phyloP scores from a whole-genome alignment of 768 basidiomycete genomes.

The Russula griseocarnosa region DNA sequence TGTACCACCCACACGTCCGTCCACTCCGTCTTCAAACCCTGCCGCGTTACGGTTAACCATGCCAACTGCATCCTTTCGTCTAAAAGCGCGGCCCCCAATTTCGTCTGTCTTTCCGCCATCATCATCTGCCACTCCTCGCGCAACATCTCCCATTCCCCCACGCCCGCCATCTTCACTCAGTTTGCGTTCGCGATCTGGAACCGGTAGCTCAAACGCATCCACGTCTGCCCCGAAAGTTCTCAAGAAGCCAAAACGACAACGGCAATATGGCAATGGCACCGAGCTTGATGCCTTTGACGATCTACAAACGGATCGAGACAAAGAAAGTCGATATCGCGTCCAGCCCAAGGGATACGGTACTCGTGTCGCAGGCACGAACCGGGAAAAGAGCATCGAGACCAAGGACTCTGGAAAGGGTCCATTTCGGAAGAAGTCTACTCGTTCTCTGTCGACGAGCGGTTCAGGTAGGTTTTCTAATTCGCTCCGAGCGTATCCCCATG shows the following conservation, averaged over 20 bases:
- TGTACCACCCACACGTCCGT: conserved; percentile 73
- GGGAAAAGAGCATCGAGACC: conserved; percentile 39
- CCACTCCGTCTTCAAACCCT: conserved; percentile 74
- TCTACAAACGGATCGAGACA: conserved; percentile 78
- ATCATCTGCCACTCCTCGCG: conserved; percentile 40
- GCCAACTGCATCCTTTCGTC: conserved; percentile 70
- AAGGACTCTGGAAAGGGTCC: conserved; percentile 51
- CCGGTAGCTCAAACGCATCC: conserved; percentile 40
- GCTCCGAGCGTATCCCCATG: conserved; percentile 34
- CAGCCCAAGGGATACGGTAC: conserved; percentile 66
- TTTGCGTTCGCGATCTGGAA: conserved; percentile 35
- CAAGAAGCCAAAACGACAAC: conserved; percentile 70
- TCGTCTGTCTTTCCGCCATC: conserved; percentile 66
- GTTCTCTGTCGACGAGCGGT: conserved; percentile 42
- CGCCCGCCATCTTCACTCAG: conserved; percentile 59
- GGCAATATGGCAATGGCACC: conserved; percentile 81
- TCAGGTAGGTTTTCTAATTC: conserved; percentile 31
- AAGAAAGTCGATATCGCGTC: conserved; percentile 69
- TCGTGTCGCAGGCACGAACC: conserved; percentile 56
- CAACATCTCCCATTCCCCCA: conserved; percentile 53
- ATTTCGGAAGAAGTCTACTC: conserved; percentile 52
- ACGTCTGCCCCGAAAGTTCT: conserved; percentile 60
- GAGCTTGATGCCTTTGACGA: conserved; percentile 89
- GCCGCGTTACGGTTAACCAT: conserved; percentile 78
- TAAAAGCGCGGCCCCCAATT: conserved; percentile 70